Evolutionary conservation across 2,329 filamentous ascomycete genomes (phyloP).

Genomic region (Colletotrichum spinosum): DNA sequence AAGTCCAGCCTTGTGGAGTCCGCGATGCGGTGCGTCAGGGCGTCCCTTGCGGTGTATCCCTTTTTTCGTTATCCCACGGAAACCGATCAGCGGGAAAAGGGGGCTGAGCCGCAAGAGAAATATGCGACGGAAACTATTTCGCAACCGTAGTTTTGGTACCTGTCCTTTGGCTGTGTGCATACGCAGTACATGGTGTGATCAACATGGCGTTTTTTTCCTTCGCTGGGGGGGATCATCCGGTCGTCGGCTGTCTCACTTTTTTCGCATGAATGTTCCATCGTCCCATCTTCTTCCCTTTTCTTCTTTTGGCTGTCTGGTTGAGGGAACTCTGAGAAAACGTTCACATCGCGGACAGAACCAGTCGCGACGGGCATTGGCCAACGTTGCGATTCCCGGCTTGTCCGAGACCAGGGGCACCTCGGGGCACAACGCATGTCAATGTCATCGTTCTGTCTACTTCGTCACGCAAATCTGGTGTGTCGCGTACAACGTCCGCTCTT

Average conservation of each 20-base stretch:
- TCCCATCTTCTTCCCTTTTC: slow-evolving; percentile 13
- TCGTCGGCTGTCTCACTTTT: slow-evolving; percentile 24
- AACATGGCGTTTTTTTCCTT: slow-evolving; percentile 8
- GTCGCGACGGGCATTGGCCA: slow-evolving; percentile 29
- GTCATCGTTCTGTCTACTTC: neutral
- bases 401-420: slow-evolving; percentile 24
- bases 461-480: neutral
- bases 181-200: too few relatives aligned
- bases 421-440: neutral
- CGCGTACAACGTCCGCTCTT: neutral
- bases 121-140: slow-evolving; percentile 15
- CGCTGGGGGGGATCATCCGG: slow-evolving; percentile 28
- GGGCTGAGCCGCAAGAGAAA: slow-evolving; percentile 13
- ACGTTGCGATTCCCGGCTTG: slow-evolving; percentile 32
- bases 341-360: slow-evolving; percentile 23
- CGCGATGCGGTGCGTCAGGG: slow-evolving; percentile 10
- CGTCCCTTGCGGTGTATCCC: slow-evolving; percentile 26
- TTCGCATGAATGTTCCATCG: slow-evolving; percentile 25
- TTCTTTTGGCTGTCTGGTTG: too few relatives aligned
- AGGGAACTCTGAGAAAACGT: slow-evolving; percentile 13
- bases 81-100: slow-evolving; percentile 7
- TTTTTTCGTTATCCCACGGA: slow-evolving; percentile 7
- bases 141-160: neutral
- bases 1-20: slow-evolving; percentile 31
- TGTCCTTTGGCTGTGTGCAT: neutral